A percentile compares a stretch with the other conserved stretches of the same genome.
Conservation (phyloP, 164 flowering plant genomes). For the Vitis rupestris region DNA sequence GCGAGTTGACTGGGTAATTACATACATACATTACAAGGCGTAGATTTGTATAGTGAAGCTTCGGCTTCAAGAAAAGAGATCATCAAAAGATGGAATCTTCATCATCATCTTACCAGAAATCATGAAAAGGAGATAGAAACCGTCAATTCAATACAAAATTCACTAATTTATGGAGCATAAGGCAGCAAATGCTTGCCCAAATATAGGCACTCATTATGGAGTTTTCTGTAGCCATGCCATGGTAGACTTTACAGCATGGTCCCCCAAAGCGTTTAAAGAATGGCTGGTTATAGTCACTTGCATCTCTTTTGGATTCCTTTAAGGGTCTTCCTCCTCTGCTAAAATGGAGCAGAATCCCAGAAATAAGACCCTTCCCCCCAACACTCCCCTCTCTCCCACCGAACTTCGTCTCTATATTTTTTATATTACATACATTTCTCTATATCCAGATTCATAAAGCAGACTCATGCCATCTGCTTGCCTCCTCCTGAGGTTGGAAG, state of each 20-base stretch:
- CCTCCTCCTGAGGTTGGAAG: constrained; percentile 41
- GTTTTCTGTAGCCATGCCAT: constrained; percentile 24
- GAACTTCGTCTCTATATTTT: constrained; percentile 1
- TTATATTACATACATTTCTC: constrained; percentile 26
- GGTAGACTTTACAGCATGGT: constrained; percentile 34
- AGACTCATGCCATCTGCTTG: constrained; percentile 8
- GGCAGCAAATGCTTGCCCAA: constrained; percentile 33
- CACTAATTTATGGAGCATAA: constrained; percentile 18
- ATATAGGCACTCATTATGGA: constrained; percentile 32
- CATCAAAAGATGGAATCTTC: constrained; percentile 3
- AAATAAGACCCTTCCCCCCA: constrained; percentile 17
- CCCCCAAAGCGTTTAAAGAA: constrained; percentile 44
- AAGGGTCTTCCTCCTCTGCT: constrained; percentile 29
- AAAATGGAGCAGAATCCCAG: constrained; percentile 44
- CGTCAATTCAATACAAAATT: not conserved
- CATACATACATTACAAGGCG: not conserved
- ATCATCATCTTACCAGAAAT: constrained; percentile 17
- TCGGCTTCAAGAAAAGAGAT: constrained; percentile 16
- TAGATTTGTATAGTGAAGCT: constrained; percentile 11
- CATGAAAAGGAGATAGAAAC: constrained; percentile 13
- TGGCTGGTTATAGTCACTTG: constrained; percentile 25
- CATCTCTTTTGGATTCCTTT: constrained; percentile 25
- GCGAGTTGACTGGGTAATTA: too few species aligned
- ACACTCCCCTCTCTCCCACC: constrained; percentile 4
- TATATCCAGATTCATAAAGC: constrained; percentile 17